Evolutionary conservation across 2,329 filamentous ascomycete genomes (phyloP).

Genomic region (Aspergillus puulaauensis): DNA sequence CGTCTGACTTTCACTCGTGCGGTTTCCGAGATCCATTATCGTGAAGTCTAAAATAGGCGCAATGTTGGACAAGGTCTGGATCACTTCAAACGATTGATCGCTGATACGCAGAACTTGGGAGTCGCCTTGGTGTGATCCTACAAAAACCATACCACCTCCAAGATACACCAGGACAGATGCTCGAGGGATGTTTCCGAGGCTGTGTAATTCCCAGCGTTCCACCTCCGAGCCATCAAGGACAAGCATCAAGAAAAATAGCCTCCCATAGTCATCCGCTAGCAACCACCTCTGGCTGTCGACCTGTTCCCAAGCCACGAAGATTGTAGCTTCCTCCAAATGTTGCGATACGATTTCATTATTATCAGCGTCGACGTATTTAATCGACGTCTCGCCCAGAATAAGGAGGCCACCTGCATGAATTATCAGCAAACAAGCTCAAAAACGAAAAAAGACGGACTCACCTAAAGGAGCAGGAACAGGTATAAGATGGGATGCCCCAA

Average conservation of each 20-base stretch:
- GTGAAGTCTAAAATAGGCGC: slow-evolving; percentile 91
- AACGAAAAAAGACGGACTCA: slow-evolving; percentile 22
- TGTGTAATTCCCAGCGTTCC: slow-evolving; percentile 67
- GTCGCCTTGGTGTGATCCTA: slow-evolving; percentile 91
- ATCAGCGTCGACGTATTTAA: slow-evolving; percentile 82
- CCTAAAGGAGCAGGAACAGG: slow-evolving; percentile 59
- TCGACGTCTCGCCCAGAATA: slow-evolving; percentile 74
- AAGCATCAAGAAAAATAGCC: slow-evolving; percentile 80
- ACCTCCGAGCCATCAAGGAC: slow-evolving; percentile 60
- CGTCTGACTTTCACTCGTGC: slow-evolving; percentile 72
- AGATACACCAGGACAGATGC: slow-evolving; percentile 79
- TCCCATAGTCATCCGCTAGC: slow-evolving; percentile 89
- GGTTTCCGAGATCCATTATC: slow-evolving; percentile 92
- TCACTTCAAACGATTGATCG: slow-evolving; percentile 61
- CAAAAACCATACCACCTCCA: slow-evolving; percentile 65
- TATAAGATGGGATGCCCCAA: slow-evolving; percentile 62
- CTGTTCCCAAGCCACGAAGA: slow-evolving; percentile 89
- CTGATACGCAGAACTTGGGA: slow-evolving; percentile 74
- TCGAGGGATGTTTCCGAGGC: slow-evolving; percentile 68
- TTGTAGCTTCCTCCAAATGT: slow-evolving; percentile 68
- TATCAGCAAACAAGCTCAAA: slow-evolving; percentile 42
- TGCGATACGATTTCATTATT: slow-evolving; percentile 66
- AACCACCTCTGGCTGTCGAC: slow-evolving; percentile 80
- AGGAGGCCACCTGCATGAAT: slow-evolving; percentile 62
- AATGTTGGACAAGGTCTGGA: slow-evolving; percentile 80